Base-by-base conservation (phyloP, 805 yeast species). In the Wickerhamomyces chaumierensis region DNA sequence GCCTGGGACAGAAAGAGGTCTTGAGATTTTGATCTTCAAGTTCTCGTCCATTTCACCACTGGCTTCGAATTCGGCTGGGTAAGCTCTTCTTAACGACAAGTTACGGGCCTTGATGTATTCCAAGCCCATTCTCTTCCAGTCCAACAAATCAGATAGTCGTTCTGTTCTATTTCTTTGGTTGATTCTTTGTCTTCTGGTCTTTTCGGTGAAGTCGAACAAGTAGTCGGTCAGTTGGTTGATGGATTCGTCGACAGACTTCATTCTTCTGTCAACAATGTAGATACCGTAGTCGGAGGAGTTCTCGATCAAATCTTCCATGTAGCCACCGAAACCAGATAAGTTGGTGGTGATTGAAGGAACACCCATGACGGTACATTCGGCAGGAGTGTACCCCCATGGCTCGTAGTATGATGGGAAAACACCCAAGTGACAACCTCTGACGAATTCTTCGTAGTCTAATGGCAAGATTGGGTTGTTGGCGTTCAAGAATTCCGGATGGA, bases 351-450 rank as follows among this genome's bases (percentile, higher is more conserved):
- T 84, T 6, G 96, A 85, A 15, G 98, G 98, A 42, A 92, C 94
- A 40, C 98, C 98, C 98, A 90, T 90, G 18, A 92, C 98, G 0
- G 98, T 90, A 67, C 98, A 92, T 60, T 90, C 98, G 8, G 97
- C 97, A 3, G 98, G 98, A 2, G 98, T 90, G 61, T 90, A 90
- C 31, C 98, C 98, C 98, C 98, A 90, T 4, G 98, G 98, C 64
- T 90, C 98, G 57, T 90, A 90, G 64, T 90, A 90, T 0, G 96
- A 86, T 36, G 98, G 98, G 79, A 90, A 90, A 37, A 90, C 95
- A 59, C 98, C 98, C 60, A 92, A 66, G 62, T 90, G 97, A 59
- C 96, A 88, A 44, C 98, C 98, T 49, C 98, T 75, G 35, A 90
- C 98, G 60, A 90, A 90, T 60, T 90, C 98, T 58, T 90, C 98